phyloP scores from a whole-genome alignment of 169 alveolate genomes.

The Babesia bovis region DNA sequence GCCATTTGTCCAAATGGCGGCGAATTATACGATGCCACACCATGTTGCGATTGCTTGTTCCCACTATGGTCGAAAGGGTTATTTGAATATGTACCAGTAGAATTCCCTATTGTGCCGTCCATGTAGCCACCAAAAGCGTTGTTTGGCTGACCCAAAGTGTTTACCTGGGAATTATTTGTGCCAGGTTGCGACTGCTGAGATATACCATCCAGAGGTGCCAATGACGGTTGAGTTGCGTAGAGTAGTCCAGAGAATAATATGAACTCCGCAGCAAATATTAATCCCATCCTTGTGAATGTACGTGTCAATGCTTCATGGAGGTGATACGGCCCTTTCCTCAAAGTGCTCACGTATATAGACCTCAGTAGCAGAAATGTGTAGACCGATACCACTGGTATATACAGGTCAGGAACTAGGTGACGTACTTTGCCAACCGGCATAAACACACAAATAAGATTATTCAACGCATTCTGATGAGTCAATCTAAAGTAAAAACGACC shows the following conservation, averaged over 20 bases:
- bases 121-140: not conserved
- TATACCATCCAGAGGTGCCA: not conserved
- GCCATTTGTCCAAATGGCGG: not conserved
- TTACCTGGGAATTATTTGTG: not conserved
- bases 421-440: constrained; percentile 60
- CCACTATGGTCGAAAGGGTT: not conserved
- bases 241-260: constrained; percentile 23
- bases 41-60: constrained; percentile 7
- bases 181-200: not conserved
- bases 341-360: constrained; percentile 17
- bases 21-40: not conserved
- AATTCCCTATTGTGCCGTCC: not conserved
- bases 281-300: constrained; percentile 32
- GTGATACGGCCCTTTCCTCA: not conserved
- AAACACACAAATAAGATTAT: constrained; percentile 40
- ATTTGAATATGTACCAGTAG: not conserved
- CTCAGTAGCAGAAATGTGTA: constrained; percentile 51
- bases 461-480: constrained; percentile 35
- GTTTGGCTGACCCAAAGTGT: not conserved
- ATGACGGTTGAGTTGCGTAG: constrained; percentile 17
- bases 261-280: constrained; percentile 35
- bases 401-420: constrained; percentile 54
- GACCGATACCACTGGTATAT: constrained; percentile 59
- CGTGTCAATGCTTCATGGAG: constrained; percentile 44
- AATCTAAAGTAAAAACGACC: constrained; percentile 51